Base-by-base conservation (phyloP, 352 stramenopile genomes). In the Globisporangium radiosum region DNA sequence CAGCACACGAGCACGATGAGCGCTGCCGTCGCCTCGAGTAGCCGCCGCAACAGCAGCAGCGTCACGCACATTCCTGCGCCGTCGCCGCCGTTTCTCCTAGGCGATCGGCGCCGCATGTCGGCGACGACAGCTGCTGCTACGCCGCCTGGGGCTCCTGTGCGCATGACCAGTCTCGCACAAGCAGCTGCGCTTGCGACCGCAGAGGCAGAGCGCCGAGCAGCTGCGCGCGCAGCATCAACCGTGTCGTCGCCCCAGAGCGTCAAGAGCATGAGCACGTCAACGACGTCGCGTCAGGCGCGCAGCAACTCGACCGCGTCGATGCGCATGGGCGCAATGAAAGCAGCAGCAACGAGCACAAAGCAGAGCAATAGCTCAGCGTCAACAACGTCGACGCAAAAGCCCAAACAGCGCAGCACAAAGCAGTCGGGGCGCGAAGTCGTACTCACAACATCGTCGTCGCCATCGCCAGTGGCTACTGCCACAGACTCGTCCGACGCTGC, bases 361-460 rank as follows among this genome's bases (percentile, higher is more conserved):
- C 17, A 48, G 56, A 25, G 1, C 47, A 19, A 19, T 11, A 13
- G 37, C 7, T 15, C 45, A 2, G 60, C 40, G 3, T 13, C n/a
- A 10, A 14, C 58, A 38, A 39, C 59, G 9, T 45, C 39, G 45
- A 56, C 45, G 11, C 54, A 39, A 40, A 59, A 61, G 47, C 47
- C 57, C 25, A 33, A 11, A 60, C 47, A 39, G 4, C 52, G 15
- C 57, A 33, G 58, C 17, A 44, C 33, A 17, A 64, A 64, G 47
- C 56, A 50, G 14, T 42, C 53, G 42, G 33, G 40, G 43, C 47
- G 54, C 38, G 55, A 52, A 38, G 33, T 57, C 7, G 63, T 73
- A 38, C 72, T 72, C 61, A 58, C 63, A 38, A 64, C 52, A 33
- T 39, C 63, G 0, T 11, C 59, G 36, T 45, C 59, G 44, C 25